phyloP scores from a whole-genome alignment of 805 yeast species.

The Kodamaea kaohsiungensis region DNA sequence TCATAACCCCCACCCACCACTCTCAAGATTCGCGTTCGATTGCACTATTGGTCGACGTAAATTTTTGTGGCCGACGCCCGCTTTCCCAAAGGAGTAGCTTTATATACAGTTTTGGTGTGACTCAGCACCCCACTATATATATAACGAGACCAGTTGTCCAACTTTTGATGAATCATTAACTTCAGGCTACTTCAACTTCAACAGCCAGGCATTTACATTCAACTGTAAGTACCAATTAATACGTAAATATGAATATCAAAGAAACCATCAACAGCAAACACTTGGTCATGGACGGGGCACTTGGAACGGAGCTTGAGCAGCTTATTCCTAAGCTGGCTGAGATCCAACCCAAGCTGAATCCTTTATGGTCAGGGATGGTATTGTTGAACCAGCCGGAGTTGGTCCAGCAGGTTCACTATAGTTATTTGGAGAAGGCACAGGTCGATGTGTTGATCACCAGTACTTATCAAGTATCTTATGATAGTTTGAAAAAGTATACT shows the following conservation, averaged over 20 bases:
- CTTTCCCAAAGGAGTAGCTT: not conserved
- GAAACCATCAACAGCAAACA: not conserved
- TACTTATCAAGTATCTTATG: constrained; percentile 60
- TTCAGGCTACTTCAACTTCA: constrained; percentile 4
- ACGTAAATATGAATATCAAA: constrained; percentile 6
- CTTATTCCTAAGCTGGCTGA: constrained; percentile 18
- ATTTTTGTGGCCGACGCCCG: not conserved
- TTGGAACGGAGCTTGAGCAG: constrained; percentile 18
- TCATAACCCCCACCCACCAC: too few species aligned
- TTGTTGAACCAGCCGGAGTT: constrained; percentile 44
- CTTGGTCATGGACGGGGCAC: constrained; percentile 17
- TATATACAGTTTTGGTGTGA: not conserved
- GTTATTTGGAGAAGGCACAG: constrained; percentile 51
- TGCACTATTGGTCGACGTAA: not conserved
- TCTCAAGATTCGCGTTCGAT: too few species aligned
- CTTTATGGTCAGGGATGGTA: constrained; percentile 64
- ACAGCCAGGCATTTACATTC: constrained; percentile 7
- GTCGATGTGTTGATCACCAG: constrained; percentile 56
- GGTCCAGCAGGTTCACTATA: constrained; percentile 49
- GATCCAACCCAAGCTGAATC: constrained; percentile 30
- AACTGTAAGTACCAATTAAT: constrained; percentile 5
- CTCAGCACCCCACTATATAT: constrained; percentile 2
- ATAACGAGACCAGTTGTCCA: not conserved
- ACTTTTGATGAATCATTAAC: not conserved
- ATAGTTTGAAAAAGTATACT: constrained; percentile 32